Conservation (phyloP, 371 early-diverging fungal species). For the Rhizomucor miehei region DNA sequence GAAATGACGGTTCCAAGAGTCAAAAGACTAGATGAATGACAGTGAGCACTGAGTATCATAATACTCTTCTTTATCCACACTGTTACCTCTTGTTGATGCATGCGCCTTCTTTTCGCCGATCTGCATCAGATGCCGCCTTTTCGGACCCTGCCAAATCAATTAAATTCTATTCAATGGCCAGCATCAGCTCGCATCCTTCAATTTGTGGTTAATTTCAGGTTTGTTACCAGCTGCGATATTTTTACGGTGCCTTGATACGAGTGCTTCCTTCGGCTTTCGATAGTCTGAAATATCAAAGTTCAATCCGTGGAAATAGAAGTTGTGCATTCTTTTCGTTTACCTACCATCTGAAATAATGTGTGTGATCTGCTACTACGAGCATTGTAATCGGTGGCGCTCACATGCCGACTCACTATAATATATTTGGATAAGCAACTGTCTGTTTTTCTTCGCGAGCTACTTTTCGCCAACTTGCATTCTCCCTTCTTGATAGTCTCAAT, state of each 20-base stretch:
- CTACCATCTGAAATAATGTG: slow-evolving; percentile 89
- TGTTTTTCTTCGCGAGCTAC: background rate
- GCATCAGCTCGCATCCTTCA: background rate
- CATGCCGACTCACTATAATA: slow-evolving; percentile 67
- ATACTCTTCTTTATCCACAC: background rate
- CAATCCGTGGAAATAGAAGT: background rate
- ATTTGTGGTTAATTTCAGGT: slow-evolving; percentile 2
- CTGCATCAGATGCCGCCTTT: slow-evolving; percentile 75
- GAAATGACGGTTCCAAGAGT: slow-evolving; percentile 91
- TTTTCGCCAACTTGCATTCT: slow-evolving; percentile 54
- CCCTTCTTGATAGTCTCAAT: slow-evolving; percentile 78
- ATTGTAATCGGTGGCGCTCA: slow-evolving; percentile 90
- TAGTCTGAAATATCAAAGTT: slow-evolving; percentile 12
- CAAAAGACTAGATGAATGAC: slow-evolving; percentile 47
- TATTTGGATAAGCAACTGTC: background rate
- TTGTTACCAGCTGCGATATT: slow-evolving; percentile 61
- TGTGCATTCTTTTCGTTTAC: slow-evolving; percentile 23
- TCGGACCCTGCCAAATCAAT: slow-evolving; percentile 99
- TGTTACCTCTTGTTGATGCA: slow-evolving; percentile 84
- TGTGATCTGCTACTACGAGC: slow-evolving; percentile 90
- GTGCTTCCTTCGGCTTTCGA: slow-evolving; percentile 38
- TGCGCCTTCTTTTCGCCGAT: slow-evolving; percentile 88
- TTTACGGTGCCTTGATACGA: slow-evolving; percentile 43
- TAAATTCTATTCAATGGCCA: slow-evolving; percentile 53
- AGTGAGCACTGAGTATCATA: background rate